Base-by-base conservation (phyloP, 2,329 filamentous ascomycete genomes). In the Penicillium sp. region DNA sequence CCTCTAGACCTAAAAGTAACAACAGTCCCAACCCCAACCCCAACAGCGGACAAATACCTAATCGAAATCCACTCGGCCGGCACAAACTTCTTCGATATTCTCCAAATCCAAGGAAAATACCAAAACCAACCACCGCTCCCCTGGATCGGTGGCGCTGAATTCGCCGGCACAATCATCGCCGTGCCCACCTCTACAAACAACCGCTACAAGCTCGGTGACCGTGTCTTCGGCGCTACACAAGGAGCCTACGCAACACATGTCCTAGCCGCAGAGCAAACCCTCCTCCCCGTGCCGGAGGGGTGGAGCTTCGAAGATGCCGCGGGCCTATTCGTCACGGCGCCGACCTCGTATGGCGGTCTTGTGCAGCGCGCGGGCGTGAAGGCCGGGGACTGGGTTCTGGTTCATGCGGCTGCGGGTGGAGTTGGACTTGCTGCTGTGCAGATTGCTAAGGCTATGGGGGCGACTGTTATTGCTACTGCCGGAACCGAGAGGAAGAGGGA, bases 61-160 rank as follows among this genome's bases (percentile, higher is more conserved):
- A 89, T 97, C 72, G 84, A 87, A 70, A 89, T 97, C 69, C 90
- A 91, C 76, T 91, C 93, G 47, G 84, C 89, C 0, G 93, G 91
- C 21, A 90, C 91, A 69, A 97, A 97, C 79, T 97, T 97, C 84
- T 97, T 97, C 80, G 93, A 97, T 74, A 89, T 96, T 57, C 86
- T 97, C 54, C 93, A 97, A 73, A 91, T 97, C 71, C 89, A 91
- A 71, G 93, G 93, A 56, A 96, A 95, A 84, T 97, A 97, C 78
- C 93, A 97, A 73, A 84, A 91, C 72, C 93, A 97, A 69, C 92
- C 92, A 0, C 86, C 89, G 0, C 87, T 97, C 49, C 93, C 93
- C 33, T 96, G 93, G 92, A 79, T 93, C 50, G 86, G 91, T 0
- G 93, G 93, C 60, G 85, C 85, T 70, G 93, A 97, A 73, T 97